Base-by-base conservation (phyloP, 1,139 yeast genomes). In the Taphrina pruni region DNA sequence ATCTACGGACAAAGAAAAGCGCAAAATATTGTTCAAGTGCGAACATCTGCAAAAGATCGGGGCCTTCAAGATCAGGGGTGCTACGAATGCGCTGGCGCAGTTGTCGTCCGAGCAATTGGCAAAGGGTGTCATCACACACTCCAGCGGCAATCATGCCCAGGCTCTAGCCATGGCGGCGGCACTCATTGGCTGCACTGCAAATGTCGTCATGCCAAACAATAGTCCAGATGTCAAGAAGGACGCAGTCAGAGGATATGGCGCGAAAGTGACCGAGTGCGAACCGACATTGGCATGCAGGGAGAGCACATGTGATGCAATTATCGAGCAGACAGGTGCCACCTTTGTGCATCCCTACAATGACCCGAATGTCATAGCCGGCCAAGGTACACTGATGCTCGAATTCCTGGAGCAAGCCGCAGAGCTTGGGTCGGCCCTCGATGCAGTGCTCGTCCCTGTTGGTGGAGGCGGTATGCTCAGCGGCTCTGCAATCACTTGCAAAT, bases 401-500 rank as follows among this genome's bases (percentile, higher is more conserved):
- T 58, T 71, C n/a, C 38, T 71, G 26, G 70, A 55, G 39, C 73
- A 72, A 60, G 66, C 69, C 6, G 62, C 57, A 9, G 66, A 50
- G 9, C 60, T 57, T 20, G 55, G 60, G 5, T 66, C 32, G 9
- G 52, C 55, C 35, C 69, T 72, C 9, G 73, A 72, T 55, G 72
- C 72, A 7, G 70, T 72, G 1, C 36, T 72, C 17, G 70, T 69
- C 32, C 73, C 73, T 1, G 73, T 72, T 17, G 73, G 73, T 6
- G 73, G 73, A 11, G 73, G 73, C 12, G 73, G 73, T 2, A 64
- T 72, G 68, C 60, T 72, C 36, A 65, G 73, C 26, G 73, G 73
- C 1, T 52, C 66, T 17, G 71, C 73, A 26, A 64, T 71, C 20
- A 71, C 72, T 6, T 72, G 66, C 36, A 54, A 60, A 20, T 43